Evolutionary conservation across 805 yeast species (phyloP).

Genomic region (Wickerhamomyces rabaulensis): DNA sequence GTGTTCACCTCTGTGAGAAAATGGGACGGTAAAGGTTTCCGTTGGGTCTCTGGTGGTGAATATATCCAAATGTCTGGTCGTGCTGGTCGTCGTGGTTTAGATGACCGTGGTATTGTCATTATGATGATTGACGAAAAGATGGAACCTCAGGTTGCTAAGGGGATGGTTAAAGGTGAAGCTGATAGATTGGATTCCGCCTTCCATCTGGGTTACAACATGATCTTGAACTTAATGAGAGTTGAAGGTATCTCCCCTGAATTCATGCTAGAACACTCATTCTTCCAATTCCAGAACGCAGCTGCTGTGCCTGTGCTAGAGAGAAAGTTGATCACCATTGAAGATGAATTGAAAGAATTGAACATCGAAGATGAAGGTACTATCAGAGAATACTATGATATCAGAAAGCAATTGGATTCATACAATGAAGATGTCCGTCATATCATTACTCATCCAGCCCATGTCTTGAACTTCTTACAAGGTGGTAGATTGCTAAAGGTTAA

Average conservation of each 20-base stretch:
- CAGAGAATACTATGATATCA: slow-evolving; percentile 77
- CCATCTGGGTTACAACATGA: slow-evolving; percentile 97
- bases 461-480: slow-evolving; percentile 76
- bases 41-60: slow-evolving; percentile 99
- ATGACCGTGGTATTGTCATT: slow-evolving; percentile 97
- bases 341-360: slow-evolving; percentile 40
- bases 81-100: slow-evolving; percentile 99
- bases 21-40: slow-evolving; percentile 96
- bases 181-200: slow-evolving; percentile 96
- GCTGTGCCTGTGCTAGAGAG: slow-evolving; percentile 82
- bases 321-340: slow-evolving; percentile 50
- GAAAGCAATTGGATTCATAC: slow-evolving; percentile 65
- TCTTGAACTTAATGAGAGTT: slow-evolving; percentile 89
- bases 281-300: slow-evolving; percentile 89
- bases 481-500: slow-evolving; percentile 79
- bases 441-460: slow-evolving; percentile 86
- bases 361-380: slow-evolving; percentile 73
- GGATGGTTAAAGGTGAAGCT: slow-evolving; percentile 99
- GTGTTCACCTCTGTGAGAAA: slow-evolving; percentile 96
- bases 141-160: slow-evolving; percentile 99
- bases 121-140: slow-evolving; percentile 99
- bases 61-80: slow-evolving; percentile 99
- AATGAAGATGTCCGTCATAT: slow-evolving; percentile 74
- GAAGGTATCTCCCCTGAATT: slow-evolving; percentile 98
- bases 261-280: slow-evolving; percentile 91